Evolutionary conservation across 345 rosid genomes (phyloP), one percentile per base, ranked within the genome.

Genomic region (Sisymbrium altissimum): DNA sequence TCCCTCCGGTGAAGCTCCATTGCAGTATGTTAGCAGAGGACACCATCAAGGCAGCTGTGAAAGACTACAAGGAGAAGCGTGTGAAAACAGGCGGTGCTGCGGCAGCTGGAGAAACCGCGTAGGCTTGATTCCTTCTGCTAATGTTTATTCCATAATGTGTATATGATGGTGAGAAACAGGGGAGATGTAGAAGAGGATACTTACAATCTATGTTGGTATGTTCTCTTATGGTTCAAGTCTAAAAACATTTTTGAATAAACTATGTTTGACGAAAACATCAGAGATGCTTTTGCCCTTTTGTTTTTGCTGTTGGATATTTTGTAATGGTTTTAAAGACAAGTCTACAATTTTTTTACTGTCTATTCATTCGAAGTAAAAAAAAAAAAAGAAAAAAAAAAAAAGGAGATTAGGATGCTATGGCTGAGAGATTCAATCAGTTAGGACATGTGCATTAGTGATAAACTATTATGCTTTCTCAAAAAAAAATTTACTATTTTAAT

Each of bases 21-120:
- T 92, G 99, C 94, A 96, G 98, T 85, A 92, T 96, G 98, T 94
- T 96, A 58, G 99, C 99, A 0, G 99, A 96, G 86, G 99, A 96
- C 73, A 98, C 98, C 25, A 92, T 96, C 74, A 96, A 96, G 91
- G 99, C 99, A 10, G 99, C 99, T 38, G 91, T 92, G 10, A 89
- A 90, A 80, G 94, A 96, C 67, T 89, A 85, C 39, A 84, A 95
- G 71, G 84, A 86, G 29, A 95, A 92, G 70, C 94, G 75, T 30
- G 71, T 77, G 33, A 87, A 83, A 61, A 11, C 70, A 46, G 83
- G 59, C 44, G 78, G 29, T 38, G 56, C 15, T 63, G 62, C 78
- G 21, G 79, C 80, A n/a, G 69, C 72, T 0, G 89, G 79, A 60
- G 77, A 84, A 80, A 83, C 88, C 9, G 79, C 87, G 14, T 49